Evolutionary conservation across 2,329 filamentous ascomycete genomes (phyloP), one percentile per base, ranked within the genome.

Genomic region (Aurifilum marmelostoma): DNA sequence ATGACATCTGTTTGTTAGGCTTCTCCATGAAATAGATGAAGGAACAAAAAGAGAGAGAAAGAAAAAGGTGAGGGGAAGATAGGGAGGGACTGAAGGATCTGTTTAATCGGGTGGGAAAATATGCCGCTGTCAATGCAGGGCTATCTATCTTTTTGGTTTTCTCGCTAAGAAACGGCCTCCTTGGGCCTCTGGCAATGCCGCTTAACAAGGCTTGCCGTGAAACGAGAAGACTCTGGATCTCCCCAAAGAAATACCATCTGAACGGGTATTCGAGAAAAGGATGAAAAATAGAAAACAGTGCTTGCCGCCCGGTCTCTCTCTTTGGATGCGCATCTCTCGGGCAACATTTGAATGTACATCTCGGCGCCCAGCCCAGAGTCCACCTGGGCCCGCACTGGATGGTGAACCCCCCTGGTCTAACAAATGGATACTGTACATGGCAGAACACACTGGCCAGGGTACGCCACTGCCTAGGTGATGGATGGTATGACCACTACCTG

Each of bases 201-300:
- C 32, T n/a, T 21, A 14, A 59, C 7, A 59, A 59, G 29, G 56
- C 56, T n/a, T 34, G 56, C 56, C 56, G 37, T 18, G 29, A 54
- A 34, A 59, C n/a, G 32, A 21, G 32, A 14, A 59, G 29, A n/a
- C 34, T 59, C 56, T 59, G 12, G 56, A n/a, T n/a, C 56, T 37
- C 32, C 56, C 0, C 9, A 12, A 59, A 37, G 18, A 21, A 37
- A 59, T 37, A 37, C 56, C 56, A 59, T 18, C 24, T 9, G 32
- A 37, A 37, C 5, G 56, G 29, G 56, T 59, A 59, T 59, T 21
- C 32, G 56, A 37, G 24, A 37, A n/a, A 59, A 37, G 11, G 27
- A 59, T 8, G 37, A 59, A 27, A 37, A 59, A 59, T 37, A 59
- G 56, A 59, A 59, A 59, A 18, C 56, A 59, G 56, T 34, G 29